These are phyloP conservation scores for Sistotremastrum suecicum DNA, from an alignment of 768 basidiomycete species.

Conservation along the genomic window DNA sequence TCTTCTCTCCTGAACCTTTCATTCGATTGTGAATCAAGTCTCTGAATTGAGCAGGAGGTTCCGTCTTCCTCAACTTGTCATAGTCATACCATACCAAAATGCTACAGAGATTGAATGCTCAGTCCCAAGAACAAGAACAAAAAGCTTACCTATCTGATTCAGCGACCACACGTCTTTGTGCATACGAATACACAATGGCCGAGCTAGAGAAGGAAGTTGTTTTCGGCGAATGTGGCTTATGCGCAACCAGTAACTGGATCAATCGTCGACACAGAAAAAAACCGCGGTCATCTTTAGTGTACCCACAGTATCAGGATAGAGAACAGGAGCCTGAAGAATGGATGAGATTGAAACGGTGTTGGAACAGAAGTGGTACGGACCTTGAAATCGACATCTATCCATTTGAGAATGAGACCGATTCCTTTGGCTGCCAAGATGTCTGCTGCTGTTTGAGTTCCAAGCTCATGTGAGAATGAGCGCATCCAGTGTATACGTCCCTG, in stretches of 20 bases:
- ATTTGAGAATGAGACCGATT: constrained; percentile 62
- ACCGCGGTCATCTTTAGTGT: neutral
- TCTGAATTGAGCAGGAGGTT: too few relatives aligned
- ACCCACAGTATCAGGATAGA: constrained; percentile 62
- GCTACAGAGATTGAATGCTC: neutral
- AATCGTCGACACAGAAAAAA: constrained; percentile 2
- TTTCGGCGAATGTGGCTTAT: constrained; percentile 24
- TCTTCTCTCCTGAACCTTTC: too few relatives aligned
- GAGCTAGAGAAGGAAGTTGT: constrained; percentile 35
- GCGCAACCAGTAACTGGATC: constrained; percentile 47
- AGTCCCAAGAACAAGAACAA: neutral
- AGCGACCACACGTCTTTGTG: constrained; percentile 48
- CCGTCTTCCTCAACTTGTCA: constrained; percentile 37
- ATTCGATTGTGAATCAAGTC: too few relatives aligned
- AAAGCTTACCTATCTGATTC: constrained; percentile 64
- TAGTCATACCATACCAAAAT: constrained; percentile 32
- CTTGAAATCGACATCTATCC: constrained; percentile 49
- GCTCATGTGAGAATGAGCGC: constrained; percentile 34
- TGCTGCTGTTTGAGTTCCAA: constrained; percentile 44
- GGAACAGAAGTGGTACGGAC: constrained; percentile 3
- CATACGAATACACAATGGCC: constrained; percentile 48
- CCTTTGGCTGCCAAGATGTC: constrained; percentile 50
- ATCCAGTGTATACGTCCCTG: constrained; percentile 64
- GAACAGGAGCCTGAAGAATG: constrained; percentile 34
- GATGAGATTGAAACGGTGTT: too few relatives aligned